These are phyloP conservation scores for Penicillium argentinense DNA, from an alignment of 495 filamentous ascomycete species.

Conservation along the genomic window DNA sequence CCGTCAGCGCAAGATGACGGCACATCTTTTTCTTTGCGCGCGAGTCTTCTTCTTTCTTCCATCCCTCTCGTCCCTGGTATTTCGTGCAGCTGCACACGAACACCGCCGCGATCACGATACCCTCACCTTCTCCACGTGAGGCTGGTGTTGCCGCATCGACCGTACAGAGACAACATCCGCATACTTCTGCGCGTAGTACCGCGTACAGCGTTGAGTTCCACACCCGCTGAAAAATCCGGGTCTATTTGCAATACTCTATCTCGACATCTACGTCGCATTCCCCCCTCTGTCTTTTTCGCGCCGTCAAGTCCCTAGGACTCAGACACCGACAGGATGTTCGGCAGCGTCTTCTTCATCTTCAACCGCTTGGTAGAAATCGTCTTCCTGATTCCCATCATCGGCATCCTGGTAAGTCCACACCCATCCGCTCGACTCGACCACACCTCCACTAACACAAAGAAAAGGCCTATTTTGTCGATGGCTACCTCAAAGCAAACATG, in stretches of 20 bases:
- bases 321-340: constrained; percentile 58
- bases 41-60: not conserved
- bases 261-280: constrained; percentile 14
- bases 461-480: constrained; percentile 75
- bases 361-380: constrained; percentile 80
- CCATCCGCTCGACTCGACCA: not conserved
- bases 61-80: not conserved
- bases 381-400: constrained; percentile 83
- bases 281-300: constrained; percentile 6
- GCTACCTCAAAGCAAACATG: constrained; percentile 64
- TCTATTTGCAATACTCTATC: no score
- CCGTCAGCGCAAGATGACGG: constrained; percentile 21
- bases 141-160: constrained; percentile 7
- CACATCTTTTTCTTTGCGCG: constrained; percentile 1
- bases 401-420: constrained; percentile 67
- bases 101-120: constrained; percentile 9
- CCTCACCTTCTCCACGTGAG: constrained; percentile 11
- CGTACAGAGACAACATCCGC: no score
- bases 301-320: no score
- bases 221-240: no score
- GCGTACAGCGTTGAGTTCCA: not conserved
- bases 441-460: not conserved
- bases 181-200: not conserved
- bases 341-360: constrained; percentile 78
- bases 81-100: constrained; percentile 10